Evolutionary conservation across 2,329 filamentous ascomycete genomes (phyloP), one percentile per base, ranked within the genome.

Genomic region (Scytalidium lignicola): DNA sequence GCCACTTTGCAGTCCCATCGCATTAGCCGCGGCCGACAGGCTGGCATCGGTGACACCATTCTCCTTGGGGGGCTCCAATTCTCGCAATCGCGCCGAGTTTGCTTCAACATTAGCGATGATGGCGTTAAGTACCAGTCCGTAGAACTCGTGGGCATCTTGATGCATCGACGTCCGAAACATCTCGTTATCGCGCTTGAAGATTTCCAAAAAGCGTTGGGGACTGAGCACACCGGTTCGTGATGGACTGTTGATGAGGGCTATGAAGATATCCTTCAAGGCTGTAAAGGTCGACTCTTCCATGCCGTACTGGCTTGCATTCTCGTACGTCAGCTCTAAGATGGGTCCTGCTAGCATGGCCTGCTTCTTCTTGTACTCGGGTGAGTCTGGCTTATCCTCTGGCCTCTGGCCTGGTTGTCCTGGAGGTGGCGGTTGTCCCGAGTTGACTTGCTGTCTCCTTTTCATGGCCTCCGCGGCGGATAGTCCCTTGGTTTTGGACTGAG

Each of bases 151-250:
- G 1, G 93, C 93, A 65, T 99, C 93, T 66, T 99, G 93, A 67
- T 99, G 93, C 88, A 96, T 96, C 3, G 91, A 88, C 37, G 90
- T 92, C 51, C 90, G 84, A 62, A 99, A 99, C 86, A 96, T 91
- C 67, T 99, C 93, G 65, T 99, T 95, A 60, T 97, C 90, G 54
- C 88, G 82, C 63, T 91, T 89, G 62, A 99, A 83, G 21, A 96
- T 91, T 64, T 99, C 92, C 29, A 99, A 75, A 55, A 99, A 96
- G 54, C 91, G 86, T 61, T 92, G 85, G 1, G 93, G 93, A 62
- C 91, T 95, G 40, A 97, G 78, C 10, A 99, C 90, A 15, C 93
- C 93, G 6, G 88, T 93, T 49, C 90, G 83, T 39, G 87, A 87
- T 52, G 82, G 75, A 66, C 88, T 90, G 46, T 86, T 84, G 48